Evolutionary conservation across 345 rosid genomes (phyloP), one percentile per base, ranked within the genome.

Genomic region (Hypericum perforatum): DNA sequence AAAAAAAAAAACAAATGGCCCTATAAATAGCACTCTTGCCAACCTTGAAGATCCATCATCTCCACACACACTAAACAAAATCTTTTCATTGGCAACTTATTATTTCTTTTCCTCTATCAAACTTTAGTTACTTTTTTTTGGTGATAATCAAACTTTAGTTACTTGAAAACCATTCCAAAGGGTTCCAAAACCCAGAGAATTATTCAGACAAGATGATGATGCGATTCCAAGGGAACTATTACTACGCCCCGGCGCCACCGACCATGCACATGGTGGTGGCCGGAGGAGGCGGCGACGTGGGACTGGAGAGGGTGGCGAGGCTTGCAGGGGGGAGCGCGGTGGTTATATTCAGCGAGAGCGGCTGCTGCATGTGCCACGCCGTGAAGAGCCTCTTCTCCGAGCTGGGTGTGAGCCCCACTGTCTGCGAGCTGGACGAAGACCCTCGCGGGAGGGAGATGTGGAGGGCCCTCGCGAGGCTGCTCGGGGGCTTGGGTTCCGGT

Each of bases 311-410:
- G 48, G 81, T 79, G 41, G 70, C 43, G 56, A 65, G 75, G 63
- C 63, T 82, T 60, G 85, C 80, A 1, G 61, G 81, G 0, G 81
- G 60, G 76, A 79, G 89, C 14, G 85, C 89, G 7, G 85, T 82
- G 48, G 84, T 80, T 74, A 61, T 82, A 60, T 79, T 80, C 63
- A 82, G 84, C 49, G n/a, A 74, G 8, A 80, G 82, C 49, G 66
- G 78, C 45, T 79, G 86, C 49, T 79, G 82, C 78, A 78, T 83
- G 84, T 83, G 90, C 67, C 90, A 78, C 39, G 84, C 90, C 0
- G 84, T 80, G 66, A 80, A 83, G 74, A 62, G 80, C 54, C 73
- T 83, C 9, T 78, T 83, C 41, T 71, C 84, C 38, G 86, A 86
- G 48, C 71, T 83, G 90, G 90, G 90, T 0, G 90, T 83, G 61